Evolutionary conservation across 163 green algal genomes (phyloP).

Genomic region (Smithsoniella earleae): DNA sequence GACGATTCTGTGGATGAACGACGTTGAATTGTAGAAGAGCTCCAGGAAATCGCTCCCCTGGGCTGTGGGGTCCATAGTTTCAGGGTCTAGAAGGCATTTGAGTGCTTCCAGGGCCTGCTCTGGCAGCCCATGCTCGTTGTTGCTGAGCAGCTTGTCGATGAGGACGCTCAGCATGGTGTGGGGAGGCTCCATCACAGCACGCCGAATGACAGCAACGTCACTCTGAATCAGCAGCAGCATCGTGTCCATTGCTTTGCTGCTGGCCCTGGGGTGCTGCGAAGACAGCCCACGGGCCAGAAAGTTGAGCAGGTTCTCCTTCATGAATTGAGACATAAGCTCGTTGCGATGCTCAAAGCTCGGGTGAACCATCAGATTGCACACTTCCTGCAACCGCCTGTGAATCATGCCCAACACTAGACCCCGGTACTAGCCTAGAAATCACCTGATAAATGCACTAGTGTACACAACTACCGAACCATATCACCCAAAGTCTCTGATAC

Average conservation of each 20-base stretch:
- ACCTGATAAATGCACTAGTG: no score
- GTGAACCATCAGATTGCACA: conserved; percentile 75
- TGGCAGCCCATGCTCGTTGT: conserved; percentile 55
- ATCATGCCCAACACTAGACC: no score
- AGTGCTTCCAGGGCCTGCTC: conserved; percentile 81
- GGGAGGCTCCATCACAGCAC: conserved; percentile 50
- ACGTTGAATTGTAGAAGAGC: conserved; percentile 81
- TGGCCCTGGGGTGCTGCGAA: not conserved
- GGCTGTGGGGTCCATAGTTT: conserved; percentile 65
- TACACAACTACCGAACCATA: no score
- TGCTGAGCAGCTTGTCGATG: conserved; percentile 42
- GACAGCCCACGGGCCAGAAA: conserved; percentile 32
- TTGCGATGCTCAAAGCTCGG: conserved; percentile 47
- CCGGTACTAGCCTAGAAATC: no score
- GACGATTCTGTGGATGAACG: conserved; percentile 38
- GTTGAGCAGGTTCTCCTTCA: conserved; percentile 43
- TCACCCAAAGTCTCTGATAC: no score
- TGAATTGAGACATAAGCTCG: conserved; percentile 54
- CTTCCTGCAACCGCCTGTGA: conserved; percentile 77
- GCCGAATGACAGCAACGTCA: conserved; percentile 3
- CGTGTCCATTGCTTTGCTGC: conserved; percentile 26
- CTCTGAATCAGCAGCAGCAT: conserved; percentile 19
- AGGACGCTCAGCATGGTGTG: conserved; percentile 81
- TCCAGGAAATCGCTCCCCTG: conserved; percentile 83
- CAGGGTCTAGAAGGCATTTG: conserved; percentile 80